A percentile compares a stretch with the other conserved stretches of the same genome.
These are phyloP conservation scores for Apophysomyces variabilis DNA, from an alignment of 371 early-diverging fungal genomes.

Conservation along the genomic window DNA sequence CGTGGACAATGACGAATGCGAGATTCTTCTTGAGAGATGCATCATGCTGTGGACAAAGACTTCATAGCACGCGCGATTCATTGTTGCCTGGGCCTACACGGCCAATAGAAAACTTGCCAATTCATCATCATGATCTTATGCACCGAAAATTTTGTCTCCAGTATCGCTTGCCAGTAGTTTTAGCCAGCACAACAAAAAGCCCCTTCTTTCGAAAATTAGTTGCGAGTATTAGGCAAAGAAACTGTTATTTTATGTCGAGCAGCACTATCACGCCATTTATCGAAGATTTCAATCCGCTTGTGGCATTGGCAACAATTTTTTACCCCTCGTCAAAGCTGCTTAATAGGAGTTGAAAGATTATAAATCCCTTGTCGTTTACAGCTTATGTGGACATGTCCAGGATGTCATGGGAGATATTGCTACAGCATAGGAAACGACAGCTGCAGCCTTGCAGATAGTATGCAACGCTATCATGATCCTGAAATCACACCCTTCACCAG, in stretches of 20 bases:
- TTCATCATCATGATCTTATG: too few relatives aligned
- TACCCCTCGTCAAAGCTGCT: not conserved
- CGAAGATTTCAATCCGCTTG: constrained; percentile 4
- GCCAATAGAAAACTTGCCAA: too few relatives aligned
- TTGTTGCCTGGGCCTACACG: too few relatives aligned
- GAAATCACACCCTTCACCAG: too few relatives aligned
- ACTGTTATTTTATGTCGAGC: not conserved
- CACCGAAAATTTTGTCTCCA: not conserved
- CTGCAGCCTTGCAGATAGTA: not conserved
- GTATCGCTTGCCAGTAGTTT: not conserved
- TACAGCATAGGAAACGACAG: not conserved
- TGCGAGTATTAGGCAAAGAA: not conserved
- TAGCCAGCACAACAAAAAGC: not conserved
- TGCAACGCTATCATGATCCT: not conserved
- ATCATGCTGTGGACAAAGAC: too few relatives aligned
- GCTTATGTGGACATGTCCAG: not conserved
- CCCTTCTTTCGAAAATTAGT: not conserved
- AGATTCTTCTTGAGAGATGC: too few relatives aligned
- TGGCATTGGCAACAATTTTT: not conserved
- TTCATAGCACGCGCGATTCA: too few relatives aligned
- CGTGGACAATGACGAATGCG: too few relatives aligned
- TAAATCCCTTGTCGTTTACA: not conserved
- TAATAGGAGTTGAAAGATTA: not conserved
- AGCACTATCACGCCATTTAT: not conserved
- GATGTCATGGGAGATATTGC: not conserved